Evolutionary conservation across 805 yeast genomes (phyloP).

Genomic region (Candida insectorum): DNA sequence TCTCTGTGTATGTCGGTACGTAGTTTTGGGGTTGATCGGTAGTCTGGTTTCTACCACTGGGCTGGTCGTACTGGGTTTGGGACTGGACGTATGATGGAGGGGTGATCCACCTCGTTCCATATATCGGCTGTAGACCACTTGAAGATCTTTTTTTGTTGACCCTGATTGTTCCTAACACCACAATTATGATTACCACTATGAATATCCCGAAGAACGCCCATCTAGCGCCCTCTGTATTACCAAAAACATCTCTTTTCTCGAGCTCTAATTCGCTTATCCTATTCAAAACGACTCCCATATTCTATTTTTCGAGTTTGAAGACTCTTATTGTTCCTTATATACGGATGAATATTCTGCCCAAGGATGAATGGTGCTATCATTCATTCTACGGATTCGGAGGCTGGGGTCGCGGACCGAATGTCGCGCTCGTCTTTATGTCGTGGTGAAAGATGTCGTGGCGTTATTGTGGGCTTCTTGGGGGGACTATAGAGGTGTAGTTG

Average conservation of each 20-base stretch:
- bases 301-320: too few relatives aligned
- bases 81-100: slow-evolving; percentile 77
- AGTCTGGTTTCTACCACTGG: slow-evolving; percentile 27
- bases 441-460: too few relatives aligned
- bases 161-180: slow-evolving; percentile 49
- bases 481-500: too few relatives aligned
- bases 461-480: too few relatives aligned
- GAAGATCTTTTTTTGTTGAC: slow-evolving; percentile 52
- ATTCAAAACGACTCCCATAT: too few relatives aligned
- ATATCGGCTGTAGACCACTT: slow-evolving; percentile 55
- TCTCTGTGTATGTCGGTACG: slow-evolving; percentile 68
- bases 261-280: too few relatives aligned
- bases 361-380: too few relatives aligned
- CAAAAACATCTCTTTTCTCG: not conserved
- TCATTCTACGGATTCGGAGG: too few relatives aligned
- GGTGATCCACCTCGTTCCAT: slow-evolving; percentile 82
- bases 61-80: slow-evolving; percentile 52
- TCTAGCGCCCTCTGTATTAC: slow-evolving; percentile 36
- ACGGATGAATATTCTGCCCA: too few relatives aligned
- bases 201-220: slow-evolving; percentile 69
- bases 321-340: too few relatives aligned
- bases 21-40: slow-evolving; percentile 39
- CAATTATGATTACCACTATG: slow-evolving; percentile 43
- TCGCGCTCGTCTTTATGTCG: too few relatives aligned
- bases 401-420: too few relatives aligned